These are phyloP conservation scores for Fusarium annulatum DNA, from an alignment of 2,329 filamentous ascomycete genomes.

Conservation along the genomic window DNA sequence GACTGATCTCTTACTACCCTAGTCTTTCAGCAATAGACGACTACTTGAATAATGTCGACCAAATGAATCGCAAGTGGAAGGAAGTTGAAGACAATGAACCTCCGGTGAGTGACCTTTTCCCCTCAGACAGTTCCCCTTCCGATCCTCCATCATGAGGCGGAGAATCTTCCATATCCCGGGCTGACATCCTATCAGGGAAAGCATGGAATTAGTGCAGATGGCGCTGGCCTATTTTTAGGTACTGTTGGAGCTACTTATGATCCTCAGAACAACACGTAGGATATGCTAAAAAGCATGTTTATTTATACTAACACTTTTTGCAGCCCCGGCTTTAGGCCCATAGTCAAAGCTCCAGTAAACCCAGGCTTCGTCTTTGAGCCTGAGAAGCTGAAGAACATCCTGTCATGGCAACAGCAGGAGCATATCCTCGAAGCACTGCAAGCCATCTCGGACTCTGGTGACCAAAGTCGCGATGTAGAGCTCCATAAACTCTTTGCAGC, in stretches of 20 bases:
- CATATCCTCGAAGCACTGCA: background rate
- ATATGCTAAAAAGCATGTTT: background rate
- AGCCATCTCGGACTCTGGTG: background rate
- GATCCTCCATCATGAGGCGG: no score
- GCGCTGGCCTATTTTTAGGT: background rate
- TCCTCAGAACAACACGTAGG: background rate
- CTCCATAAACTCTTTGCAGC: background rate
- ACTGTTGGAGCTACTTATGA: background rate
- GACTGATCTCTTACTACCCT: no score
- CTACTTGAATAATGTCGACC: background rate
- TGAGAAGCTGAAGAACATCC: background rate
- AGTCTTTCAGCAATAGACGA: background rate
- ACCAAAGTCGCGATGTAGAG: background rate
- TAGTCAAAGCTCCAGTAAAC: background rate
- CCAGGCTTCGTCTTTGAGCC: background rate
- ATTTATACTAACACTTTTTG: background rate
- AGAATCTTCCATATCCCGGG: no score
- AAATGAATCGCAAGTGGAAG: constrained; percentile 1
- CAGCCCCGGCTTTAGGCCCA: background rate
- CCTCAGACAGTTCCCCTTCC: no score
- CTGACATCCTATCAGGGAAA: background rate
- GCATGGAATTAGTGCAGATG: background rate
- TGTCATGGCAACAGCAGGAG: background rate
- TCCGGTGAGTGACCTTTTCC: background rate
- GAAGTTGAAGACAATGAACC: background rate